Base-by-base conservation (phyloP, 2,329 filamentous ascomycete genomes). In the Neoascochyta sp. region DNA sequence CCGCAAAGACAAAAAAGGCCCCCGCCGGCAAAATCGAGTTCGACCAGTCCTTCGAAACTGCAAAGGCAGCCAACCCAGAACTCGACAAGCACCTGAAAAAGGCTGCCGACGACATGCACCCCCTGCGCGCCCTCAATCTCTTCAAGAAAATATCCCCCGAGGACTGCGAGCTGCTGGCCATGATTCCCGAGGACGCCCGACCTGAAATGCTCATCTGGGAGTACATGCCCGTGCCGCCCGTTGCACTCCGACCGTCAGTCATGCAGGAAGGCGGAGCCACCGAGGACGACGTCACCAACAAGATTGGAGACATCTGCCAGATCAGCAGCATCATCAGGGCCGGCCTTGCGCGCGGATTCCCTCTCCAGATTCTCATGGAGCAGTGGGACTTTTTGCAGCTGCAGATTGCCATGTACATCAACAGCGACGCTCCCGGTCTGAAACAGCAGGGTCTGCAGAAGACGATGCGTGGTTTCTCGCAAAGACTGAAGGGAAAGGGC, bases 141-240 rank as follows among this genome's bases (percentile, higher is more conserved):
- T 95, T 98, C 69, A 89, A 88, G 62, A 80, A 83, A 54, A 87
- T 98, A 33, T 82, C 80, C 9, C 77, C 84, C 3, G 77, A 78
- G 6, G 92, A 98, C 60, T 95, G 90, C 59, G 89, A 96, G 62
- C 73, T 98, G 13, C 72, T 98, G 1, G 90, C 90, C 4, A 77
- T 98, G 50, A 81, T 95, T 52, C 86, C 89, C 1, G 74, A 78
- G 9, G 88, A 95, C 50, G 87, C 87, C 8, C 77, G 89, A 11
- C 92, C 92, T 0, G 92, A 98, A 60, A 94, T 94, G 80, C 93
- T 96, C 61, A 79, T 98, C 24, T 98, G 92, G 92, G 89, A 95
- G 57, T 94, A 88, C 54, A 75, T 98, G 19, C 92, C 92, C 1
- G 90, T 90, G 1, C 90, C 92, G 1, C 92, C 92, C 0, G 86